These are phyloP conservation scores for Pseudoperonospora humuli DNA, from an alignment of 352 stramenopile genomes.

Conservation along the genomic window DNA sequence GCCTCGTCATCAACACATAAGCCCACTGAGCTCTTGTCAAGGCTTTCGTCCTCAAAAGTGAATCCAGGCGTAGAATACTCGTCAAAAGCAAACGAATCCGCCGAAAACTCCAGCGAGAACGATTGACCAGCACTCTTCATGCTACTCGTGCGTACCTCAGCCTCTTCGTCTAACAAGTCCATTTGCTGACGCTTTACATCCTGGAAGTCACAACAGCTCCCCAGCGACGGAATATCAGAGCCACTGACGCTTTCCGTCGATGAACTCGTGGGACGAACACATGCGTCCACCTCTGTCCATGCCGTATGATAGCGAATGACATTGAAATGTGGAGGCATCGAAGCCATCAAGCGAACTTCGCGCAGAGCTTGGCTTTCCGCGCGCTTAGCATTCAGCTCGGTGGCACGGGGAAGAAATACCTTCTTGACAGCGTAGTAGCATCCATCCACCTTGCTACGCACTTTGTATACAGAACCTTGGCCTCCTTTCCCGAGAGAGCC, in stretches of 20 bases:
- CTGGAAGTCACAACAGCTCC: constrained; percentile 12
- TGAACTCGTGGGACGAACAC: constrained; percentile 16
- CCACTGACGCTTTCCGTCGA: constrained; percentile 32
- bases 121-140: constrained; percentile 29
- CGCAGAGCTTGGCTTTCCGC: constrained; percentile 53
- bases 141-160: constrained; percentile 11
- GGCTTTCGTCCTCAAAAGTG: constrained; percentile 44
- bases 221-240: constrained; percentile 24
- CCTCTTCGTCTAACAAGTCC: constrained; percentile 27
- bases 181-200: constrained; percentile 24
- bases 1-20: constrained; percentile 22
- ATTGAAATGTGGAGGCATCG: constrained; percentile 57
- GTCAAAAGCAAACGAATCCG: constrained; percentile 42
- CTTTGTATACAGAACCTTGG: constrained; percentile 70
- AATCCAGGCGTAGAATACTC: constrained; percentile 51
- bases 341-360: constrained; percentile 72
- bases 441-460: constrained; percentile 60
- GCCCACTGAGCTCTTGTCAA: constrained; percentile 31
- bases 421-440: constrained; percentile 78
- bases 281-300: constrained; percentile 57
- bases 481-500: constrained; percentile 56
- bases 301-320: constrained; percentile 77
- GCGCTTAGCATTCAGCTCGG: constrained; percentile 30
- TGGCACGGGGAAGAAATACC: constrained; percentile 39
- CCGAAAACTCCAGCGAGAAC: constrained; percentile 48